A percentile compares a stretch with the other conserved stretches of the same genome.
Evolutionary conservation across 257 asterid species (phyloP).

Genomic region (Craterostigma plantagineum): DNA sequence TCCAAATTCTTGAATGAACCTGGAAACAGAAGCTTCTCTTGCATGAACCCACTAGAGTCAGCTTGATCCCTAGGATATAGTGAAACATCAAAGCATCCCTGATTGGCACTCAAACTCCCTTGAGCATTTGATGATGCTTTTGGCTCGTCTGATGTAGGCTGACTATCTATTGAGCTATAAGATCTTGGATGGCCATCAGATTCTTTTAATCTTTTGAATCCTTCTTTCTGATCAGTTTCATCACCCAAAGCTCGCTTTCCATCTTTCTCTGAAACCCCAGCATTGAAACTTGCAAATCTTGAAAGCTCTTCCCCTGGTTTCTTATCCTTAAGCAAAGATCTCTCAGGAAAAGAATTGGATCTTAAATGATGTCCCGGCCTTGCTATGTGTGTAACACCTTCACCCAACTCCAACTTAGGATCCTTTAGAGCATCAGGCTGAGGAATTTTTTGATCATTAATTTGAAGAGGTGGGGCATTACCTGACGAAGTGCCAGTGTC

Average conservation of each 20-base stretch:
- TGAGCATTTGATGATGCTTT: slow-evolving; percentile 19
- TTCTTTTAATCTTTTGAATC: slow-evolving; percentile 34
- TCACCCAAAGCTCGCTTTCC: slow-evolving; percentile 41
- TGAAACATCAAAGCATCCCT: slow-evolving; percentile 28
- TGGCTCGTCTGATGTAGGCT: slow-evolving; percentile 23
- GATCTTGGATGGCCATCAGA: slow-evolving; percentile 20
- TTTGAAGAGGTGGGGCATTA: slow-evolving; percentile 22
- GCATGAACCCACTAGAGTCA: slow-evolving; percentile 25
- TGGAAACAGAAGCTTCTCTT: slow-evolving; percentile 50
- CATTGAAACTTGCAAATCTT: slow-evolving; percentile 23
- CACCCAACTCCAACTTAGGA: slow-evolving; percentile 17
- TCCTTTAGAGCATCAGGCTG: slow-evolving; percentile 13
- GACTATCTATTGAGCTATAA: slow-evolving; percentile 25
- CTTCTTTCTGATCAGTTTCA: slow-evolving; percentile 19
- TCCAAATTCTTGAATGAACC: slow-evolving; percentile 76
- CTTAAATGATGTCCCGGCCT: slow-evolving; percentile 11
- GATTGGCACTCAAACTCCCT: slow-evolving; percentile 23
- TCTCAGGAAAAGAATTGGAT: slow-evolving; percentile 20
- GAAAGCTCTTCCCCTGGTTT: slow-evolving; percentile 21
- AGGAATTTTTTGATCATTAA: slow-evolving; percentile 13
- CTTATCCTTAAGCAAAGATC: slow-evolving; percentile 17
- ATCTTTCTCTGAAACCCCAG: slow-evolving; percentile 25
- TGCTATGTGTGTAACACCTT: slow-evolving; percentile 11
- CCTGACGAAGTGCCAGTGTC: slow-evolving; percentile 22
- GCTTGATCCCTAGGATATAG: slow-evolving; percentile 23